A percentile compares a stretch with the other conserved stretches of the same genome.
Conservation (phyloP, 202 grass and related monocot genomes). For the Setaria italica region DNA sequence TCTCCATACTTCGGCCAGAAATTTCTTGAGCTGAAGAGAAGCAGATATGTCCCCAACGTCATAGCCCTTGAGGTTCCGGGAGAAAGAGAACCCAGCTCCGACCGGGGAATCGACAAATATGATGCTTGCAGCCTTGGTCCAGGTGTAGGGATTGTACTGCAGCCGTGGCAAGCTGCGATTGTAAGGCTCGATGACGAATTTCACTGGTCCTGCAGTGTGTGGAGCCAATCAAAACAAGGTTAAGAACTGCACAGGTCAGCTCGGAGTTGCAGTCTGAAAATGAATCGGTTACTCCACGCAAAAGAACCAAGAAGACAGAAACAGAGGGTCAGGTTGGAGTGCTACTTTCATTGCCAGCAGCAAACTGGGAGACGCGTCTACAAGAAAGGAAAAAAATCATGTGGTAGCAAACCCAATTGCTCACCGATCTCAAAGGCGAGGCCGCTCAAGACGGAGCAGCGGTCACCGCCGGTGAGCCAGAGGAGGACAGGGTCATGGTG, state of each 20-base stretch:
- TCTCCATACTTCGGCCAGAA: too few species aligned
- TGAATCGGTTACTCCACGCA: too few species aligned
- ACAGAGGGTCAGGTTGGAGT: neutral
- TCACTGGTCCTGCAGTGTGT: constrained; percentile 54
- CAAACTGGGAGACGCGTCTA: too few species aligned
- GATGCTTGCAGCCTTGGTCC: constrained; percentile 62
- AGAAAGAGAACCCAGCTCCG: constrained; percentile 66
- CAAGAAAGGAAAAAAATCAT: too few species aligned
- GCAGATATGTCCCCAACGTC: constrained; percentile 47
- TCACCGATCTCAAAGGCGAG: constrained; percentile 50
- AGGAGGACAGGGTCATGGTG: constrained; percentile 49
- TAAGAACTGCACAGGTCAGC: too few species aligned
- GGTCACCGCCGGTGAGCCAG: constrained; percentile 68
- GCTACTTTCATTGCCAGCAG: too few species aligned
- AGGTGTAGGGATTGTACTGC: constrained; percentile 55
- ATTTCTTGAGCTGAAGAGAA: too few species aligned
- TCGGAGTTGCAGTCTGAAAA: too few species aligned
- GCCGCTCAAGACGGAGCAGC: constrained; percentile 47
- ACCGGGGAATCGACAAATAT: constrained; percentile 76
- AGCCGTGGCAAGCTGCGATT: constrained; percentile 56
- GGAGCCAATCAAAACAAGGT: neutral
- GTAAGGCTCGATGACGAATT: constrained; percentile 56
- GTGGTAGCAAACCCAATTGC: neutral
- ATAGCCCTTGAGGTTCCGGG: constrained; percentile 49
- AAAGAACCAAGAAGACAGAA: too few species aligned